These are phyloP conservation scores for Cutaneotrichosporon curvatum DNA, from an alignment of 1,284 basidiomycete genomes.

Conservation along the genomic window DNA sequence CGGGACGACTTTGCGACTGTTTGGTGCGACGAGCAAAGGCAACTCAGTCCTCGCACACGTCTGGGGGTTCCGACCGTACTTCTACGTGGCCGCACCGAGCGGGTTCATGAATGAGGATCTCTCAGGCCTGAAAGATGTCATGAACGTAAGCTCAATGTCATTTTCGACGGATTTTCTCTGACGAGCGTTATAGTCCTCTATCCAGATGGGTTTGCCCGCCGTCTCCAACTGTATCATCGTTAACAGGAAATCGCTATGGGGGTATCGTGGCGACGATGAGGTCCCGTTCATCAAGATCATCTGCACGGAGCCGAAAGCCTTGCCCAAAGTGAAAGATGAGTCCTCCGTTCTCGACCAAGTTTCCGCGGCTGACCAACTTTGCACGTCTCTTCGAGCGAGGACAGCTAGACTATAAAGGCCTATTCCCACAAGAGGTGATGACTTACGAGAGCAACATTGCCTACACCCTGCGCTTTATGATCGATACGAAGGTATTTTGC, in stretches of 20 bases:
- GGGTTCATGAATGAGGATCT: slow-evolving; percentile 68
- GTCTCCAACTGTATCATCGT: slow-evolving; percentile 60
- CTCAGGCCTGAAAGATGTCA: slow-evolving; percentile 56
- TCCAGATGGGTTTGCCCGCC: slow-evolving; percentile 35
- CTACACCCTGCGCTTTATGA: slow-evolving; percentile 88
- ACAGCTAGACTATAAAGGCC: slow-evolving; percentile 63
- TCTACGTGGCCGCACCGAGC: slow-evolving; percentile 76
- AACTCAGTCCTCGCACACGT: slow-evolving; percentile 80
- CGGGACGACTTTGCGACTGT: slow-evolving; percentile 62
- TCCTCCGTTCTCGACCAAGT: slow-evolving; percentile 30
- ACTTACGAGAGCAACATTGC: slow-evolving; percentile 90
- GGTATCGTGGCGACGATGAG: slow-evolving; percentile 72
- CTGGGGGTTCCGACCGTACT: slow-evolving; percentile 78
- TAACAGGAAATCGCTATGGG: slow-evolving; percentile 70
- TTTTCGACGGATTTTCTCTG: background rate
- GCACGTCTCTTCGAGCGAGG: slow-evolving; percentile 81
- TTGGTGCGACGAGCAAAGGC: slow-evolving; percentile 79
- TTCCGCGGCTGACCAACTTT: slow-evolving; percentile 18
- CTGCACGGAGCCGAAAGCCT: slow-evolving; percentile 59
- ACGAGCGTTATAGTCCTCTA: slow-evolving; percentile 17
- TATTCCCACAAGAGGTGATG: slow-evolving; percentile 56
- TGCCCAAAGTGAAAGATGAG: slow-evolving; percentile 88
- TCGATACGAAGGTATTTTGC: slow-evolving; percentile 65
- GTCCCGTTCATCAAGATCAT: slow-evolving; percentile 77
- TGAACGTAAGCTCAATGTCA: slow-evolving; percentile 59